These are phyloP conservation scores for Oryza australiensis DNA, from an alignment of 176 grass and related monocot genomes.

Conservation along the genomic window DNA sequence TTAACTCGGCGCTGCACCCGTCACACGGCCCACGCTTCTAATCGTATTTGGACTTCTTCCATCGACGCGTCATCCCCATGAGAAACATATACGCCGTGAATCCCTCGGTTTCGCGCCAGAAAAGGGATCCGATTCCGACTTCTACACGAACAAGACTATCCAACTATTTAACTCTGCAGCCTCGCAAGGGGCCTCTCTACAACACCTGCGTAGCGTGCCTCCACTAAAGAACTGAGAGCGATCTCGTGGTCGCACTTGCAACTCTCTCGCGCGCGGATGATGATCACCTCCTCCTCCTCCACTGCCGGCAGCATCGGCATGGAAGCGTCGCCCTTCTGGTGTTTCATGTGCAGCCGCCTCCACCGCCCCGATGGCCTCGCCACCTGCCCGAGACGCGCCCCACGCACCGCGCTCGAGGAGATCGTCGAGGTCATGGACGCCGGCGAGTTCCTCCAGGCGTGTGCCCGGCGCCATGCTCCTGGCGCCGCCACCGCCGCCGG, in stretches of 20 bases:
- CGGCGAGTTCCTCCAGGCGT: background rate
- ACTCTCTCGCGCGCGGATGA: background rate
- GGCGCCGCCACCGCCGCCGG: background rate
- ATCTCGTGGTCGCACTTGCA: too few relatives aligned
- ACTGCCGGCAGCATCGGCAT: background rate
- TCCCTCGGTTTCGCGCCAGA: too few relatives aligned
- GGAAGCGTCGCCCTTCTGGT: conserved; percentile 1
- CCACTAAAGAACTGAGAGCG: background rate
- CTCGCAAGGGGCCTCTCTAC: too few relatives aligned
- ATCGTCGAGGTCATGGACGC: conserved; percentile 15
- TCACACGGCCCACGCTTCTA: too few relatives aligned
- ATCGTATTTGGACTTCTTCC: too few relatives aligned
- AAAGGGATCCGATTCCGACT: background rate
- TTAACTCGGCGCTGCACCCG: too few relatives aligned
- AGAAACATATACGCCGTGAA: too few relatives aligned
- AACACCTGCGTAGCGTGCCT: background rate
- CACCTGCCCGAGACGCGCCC: background rate
- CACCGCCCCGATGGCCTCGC: background rate
- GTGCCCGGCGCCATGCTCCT: background rate
- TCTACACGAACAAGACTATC: background rate
- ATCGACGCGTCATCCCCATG: too few relatives aligned
- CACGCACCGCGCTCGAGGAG: background rate
- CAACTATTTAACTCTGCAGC: too few relatives aligned
- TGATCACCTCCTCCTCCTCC: background rate
- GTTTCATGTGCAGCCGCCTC: conserved; percentile 18